A percentile compares a stretch with the other conserved stretches of the same genome.
Conservation (phyloP, 352 stramenopile genomes). For the Phytophthora megakarya region DNA sequence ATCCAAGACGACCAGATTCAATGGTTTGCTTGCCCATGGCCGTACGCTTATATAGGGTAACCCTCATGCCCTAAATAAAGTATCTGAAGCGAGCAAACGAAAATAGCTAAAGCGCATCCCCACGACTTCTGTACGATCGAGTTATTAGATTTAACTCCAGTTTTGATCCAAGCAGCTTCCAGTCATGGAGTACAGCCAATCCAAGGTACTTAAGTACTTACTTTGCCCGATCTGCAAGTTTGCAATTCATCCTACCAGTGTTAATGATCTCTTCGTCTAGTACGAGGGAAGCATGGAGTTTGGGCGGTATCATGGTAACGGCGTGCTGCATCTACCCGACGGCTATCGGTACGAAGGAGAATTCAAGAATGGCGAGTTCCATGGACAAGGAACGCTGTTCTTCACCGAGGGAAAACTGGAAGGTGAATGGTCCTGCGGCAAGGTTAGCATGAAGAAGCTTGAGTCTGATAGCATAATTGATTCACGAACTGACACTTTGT, state of each 20-base stretch:
- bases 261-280: constrained; percentile 28
- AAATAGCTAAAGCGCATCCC: constrained; percentile 8
- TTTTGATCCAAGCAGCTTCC: neutral
- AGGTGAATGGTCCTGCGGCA: constrained; percentile 69
- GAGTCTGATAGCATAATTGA: neutral
- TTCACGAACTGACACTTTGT: neutral
- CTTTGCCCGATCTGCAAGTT: neutral
- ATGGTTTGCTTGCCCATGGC: neutral
- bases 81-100: no score
- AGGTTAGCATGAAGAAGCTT: constrained; percentile 40
- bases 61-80: no score
- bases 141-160: neutral
- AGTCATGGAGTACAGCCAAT: constrained; percentile 40
- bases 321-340: constrained; percentile 58
- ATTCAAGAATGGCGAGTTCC: constrained; percentile 81
- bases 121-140: no score
- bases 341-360: constrained; percentile 81
- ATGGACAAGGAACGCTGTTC: constrained; percentile 73
- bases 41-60: neutral
- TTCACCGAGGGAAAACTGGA: constrained; percentile 73
- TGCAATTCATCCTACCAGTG: no score
- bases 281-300: constrained; percentile 66
- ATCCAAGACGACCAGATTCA: constrained; percentile 14
- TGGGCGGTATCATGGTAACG: constrained; percentile 63
- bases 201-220: constrained; percentile 32